phyloP scores from a whole-genome alignment of 129 eudicot genomes.

The Cynara cardunculus region DNA sequence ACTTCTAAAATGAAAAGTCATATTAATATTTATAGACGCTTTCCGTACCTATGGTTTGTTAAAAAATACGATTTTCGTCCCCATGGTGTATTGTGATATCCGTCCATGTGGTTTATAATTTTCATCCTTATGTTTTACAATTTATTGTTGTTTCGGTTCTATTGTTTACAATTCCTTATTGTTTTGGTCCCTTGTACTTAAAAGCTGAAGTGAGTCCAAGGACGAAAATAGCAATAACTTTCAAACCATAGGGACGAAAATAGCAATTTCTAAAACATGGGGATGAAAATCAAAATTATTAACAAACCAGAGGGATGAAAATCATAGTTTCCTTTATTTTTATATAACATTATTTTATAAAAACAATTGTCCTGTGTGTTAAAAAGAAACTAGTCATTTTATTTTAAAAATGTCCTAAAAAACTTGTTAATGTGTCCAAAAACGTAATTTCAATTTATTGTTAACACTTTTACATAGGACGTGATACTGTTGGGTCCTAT shows the following conservation, averaged over 20 bases:
- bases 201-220: background rate
- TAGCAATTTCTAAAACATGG: background rate
- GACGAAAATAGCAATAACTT: background rate
- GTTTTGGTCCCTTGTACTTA: background rate
- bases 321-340: too few relatives aligned
- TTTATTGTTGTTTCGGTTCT: background rate
- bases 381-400: too few relatives aligned
- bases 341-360: too few relatives aligned
- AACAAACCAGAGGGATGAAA: background rate
- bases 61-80: background rate
- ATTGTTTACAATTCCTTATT: too few relatives aligned
- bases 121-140: background rate
- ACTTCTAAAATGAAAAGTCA: too few relatives aligned
- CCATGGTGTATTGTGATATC: background rate
- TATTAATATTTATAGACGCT: too few relatives aligned
- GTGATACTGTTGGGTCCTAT: too few relatives aligned
- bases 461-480: too few relatives aligned
- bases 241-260: background rate
- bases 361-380: too few relatives aligned
- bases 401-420: too few relatives aligned
- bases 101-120: background rate
- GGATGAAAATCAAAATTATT: background rate
- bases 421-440: too few relatives aligned
- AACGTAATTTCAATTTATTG: too few relatives aligned
- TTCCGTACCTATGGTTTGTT: background rate